Conservation (phyloP, 2,329 filamentous ascomycete species). For the Talaromyces sp. region DNA sequence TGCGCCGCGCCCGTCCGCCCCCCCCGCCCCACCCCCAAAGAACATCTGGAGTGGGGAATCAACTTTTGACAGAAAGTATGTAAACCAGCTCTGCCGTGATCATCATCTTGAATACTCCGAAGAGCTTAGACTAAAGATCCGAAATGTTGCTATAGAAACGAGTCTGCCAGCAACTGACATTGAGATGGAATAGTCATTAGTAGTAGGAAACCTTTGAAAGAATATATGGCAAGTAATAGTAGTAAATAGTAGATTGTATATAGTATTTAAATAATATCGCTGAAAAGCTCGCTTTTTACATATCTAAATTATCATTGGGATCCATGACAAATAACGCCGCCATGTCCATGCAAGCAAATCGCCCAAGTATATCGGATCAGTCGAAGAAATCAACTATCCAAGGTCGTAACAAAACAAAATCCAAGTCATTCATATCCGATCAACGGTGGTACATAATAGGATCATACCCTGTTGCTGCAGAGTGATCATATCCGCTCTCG, state of each 20-base stretch:
- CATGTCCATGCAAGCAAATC: conserved; percentile 8
- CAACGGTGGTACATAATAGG: conserved; percentile 35
- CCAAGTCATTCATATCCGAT: conserved; percentile 12
- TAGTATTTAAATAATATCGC: neutral
- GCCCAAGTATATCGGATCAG: neutral
- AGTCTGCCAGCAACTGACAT: no score
- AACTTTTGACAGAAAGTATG: no score
- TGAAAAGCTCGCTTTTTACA: neutral
- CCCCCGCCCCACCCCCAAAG: no score
- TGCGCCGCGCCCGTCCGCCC: no score
- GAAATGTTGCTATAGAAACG: no score
- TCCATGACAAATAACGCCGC: conserved; percentile 6
- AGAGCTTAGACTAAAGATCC: no score
- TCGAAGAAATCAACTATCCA: neutral
- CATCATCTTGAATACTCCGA: no score
- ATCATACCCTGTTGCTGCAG: conserved; percentile 40
- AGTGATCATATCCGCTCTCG: conserved; percentile 25
- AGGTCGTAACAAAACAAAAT: neutral
- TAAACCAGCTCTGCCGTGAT: no score
- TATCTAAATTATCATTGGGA: neutral
- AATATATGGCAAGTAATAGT: neutral
- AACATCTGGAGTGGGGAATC: no score
- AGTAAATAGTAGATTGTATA: neutral
- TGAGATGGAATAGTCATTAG: no score
- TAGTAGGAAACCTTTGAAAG: no score